These are phyloP conservation scores for Telopea speciosissima DNA, from an alignment of 177 flowering plant genomes.

Conservation along the genomic window DNA sequence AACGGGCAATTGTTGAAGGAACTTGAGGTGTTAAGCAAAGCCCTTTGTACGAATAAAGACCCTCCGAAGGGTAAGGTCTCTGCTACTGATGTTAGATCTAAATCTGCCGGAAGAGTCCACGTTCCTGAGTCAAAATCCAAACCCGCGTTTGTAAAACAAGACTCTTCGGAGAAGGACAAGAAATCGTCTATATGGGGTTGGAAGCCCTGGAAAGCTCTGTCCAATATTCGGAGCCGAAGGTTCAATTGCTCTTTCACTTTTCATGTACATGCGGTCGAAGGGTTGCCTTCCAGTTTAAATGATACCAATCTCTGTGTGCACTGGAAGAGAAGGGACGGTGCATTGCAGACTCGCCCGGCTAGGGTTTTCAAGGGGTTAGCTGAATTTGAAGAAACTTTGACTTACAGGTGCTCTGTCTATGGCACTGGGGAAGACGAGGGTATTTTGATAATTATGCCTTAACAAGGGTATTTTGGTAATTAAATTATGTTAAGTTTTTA, in stretches of 20 bases:
- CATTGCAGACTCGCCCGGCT: slow-evolving; percentile 40
- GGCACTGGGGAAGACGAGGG: too few relatives aligned
- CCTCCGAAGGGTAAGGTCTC: slow-evolving; percentile 25
- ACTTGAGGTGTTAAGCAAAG: slow-evolving; percentile 71
- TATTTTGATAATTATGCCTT: too few relatives aligned
- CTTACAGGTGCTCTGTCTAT: slow-evolving; percentile 54
- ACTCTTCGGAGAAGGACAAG: slow-evolving; percentile 34
- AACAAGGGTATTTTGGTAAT: too few relatives aligned
- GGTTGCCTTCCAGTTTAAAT: slow-evolving; percentile 40
- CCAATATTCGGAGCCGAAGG: slow-evolving; percentile 50
- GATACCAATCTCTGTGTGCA: slow-evolving; percentile 49
- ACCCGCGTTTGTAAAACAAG: slow-evolving; percentile 22
- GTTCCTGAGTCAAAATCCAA: slow-evolving; percentile 37
- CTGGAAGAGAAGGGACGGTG: slow-evolving; percentile 80
- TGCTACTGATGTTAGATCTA: slow-evolving; percentile 22
- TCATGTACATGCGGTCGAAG: slow-evolving; percentile 71
- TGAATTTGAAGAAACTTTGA: slow-evolving; percentile 69
- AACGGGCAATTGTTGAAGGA: slow-evolving; percentile 60
- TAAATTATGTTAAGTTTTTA: too few relatives aligned
- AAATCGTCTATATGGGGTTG: slow-evolving; percentile 72
- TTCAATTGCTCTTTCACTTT: slow-evolving; percentile 67
- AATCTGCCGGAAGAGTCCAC: slow-evolving; percentile 37
- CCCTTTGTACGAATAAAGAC: slow-evolving; percentile 48
- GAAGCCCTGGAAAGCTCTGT: slow-evolving; percentile 70
- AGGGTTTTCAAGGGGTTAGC: slow-evolving; percentile 53